Base-by-base conservation (phyloP, 148 eudicot genomes). In the Dianthus caryophyllus region DNA sequence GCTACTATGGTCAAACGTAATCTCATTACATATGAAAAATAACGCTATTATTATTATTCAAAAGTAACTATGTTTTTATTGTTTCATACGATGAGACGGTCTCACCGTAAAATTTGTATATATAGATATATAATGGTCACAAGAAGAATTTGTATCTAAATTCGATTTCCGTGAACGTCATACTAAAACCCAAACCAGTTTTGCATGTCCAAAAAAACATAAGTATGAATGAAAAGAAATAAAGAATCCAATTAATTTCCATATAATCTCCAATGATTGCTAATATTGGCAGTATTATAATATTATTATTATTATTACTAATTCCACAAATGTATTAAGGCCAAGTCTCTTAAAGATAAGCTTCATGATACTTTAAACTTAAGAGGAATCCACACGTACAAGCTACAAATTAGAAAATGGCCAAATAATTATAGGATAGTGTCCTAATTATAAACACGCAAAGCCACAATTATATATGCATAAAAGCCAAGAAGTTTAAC, bases 321-420 rank as follows among this genome's bases (percentile, higher is more conserved):
- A 17, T 49, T 5, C 53, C 2, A 49, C 53, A 25, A 25, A 26
- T 22, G 2, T 25, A 22, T 53, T 7, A 25, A 21, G 58, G 27
- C 58, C 27, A 22, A 53, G 31, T 55, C 59, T 55, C 59, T 25
- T 55, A 25, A 55, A 33, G 59, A 55, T 55, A 55, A 55, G 59
- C 31, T 55, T 25, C 18, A 55, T 26, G 31, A 55, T 55, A 55
- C 59, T 55, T 53, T 55, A 25, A 9, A 6, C 0, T 26, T 10
- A 55, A 27, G 59, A 25, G 31, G 17, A 12, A 55, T 55, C 1
- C 59, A 55, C 9, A 31, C 59, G 59, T 55, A 55, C 59, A 55
- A 55, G 59, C 33, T 53, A 22, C 30, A 25, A 50, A 50, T 50
- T 50, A 24, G 1, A 18, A 5, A 7, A 3, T 2, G 7, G 5